A percentile compares a stretch with the other conserved stretches of the same genome.
These are phyloP conservation scores for Phellopilus nigrolimitatus DNA, from an alignment of 1,284 basidiomycete genomes.

Conservation along the genomic window DNA sequence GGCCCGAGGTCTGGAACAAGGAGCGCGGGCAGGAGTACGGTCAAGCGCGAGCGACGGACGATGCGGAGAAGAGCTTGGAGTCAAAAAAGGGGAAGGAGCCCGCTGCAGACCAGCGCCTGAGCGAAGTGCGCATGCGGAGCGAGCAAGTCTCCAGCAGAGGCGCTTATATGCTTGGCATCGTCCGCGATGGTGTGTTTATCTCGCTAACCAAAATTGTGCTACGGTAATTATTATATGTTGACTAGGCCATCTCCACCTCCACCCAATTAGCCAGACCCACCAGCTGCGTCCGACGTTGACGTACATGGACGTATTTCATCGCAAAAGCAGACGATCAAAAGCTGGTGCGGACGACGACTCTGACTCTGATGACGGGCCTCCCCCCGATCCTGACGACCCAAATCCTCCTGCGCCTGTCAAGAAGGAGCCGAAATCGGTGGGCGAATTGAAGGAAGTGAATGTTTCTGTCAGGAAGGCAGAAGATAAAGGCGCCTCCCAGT, in stretches of 20 bases:
- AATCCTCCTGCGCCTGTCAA: constrained; percentile 46
- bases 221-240: constrained; percentile 20
- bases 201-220: constrained; percentile 7
- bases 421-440: constrained; percentile 47
- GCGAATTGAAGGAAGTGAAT: constrained; percentile 68
- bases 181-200: constrained; percentile 55
- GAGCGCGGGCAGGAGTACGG: constrained; percentile 65
- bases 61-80: constrained; percentile 68
- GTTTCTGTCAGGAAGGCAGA: constrained; percentile 66
- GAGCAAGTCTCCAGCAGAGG: constrained; percentile 62
- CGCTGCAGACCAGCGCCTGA: constrained; percentile 54
- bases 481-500: constrained; percentile 46
- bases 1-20: constrained; percentile 71
- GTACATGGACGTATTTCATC: constrained; percentile 66
- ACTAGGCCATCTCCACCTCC: constrained; percentile 70
- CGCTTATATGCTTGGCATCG: constrained; percentile 65
- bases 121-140: constrained; percentile 65
- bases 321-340: constrained; percentile 49
- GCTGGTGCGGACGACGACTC: constrained; percentile 53
- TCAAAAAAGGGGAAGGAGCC: constrained; percentile 43
- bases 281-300: constrained; percentile 76
- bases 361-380: constrained; percentile 73
- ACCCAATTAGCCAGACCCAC: constrained; percentile 70
- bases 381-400: constrained; percentile 71
- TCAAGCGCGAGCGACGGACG: constrained; percentile 58